These are phyloP conservation scores for Oryza australiensis DNA, from an alignment of 176 grass and related monocot species.

Conservation along the genomic window DNA sequence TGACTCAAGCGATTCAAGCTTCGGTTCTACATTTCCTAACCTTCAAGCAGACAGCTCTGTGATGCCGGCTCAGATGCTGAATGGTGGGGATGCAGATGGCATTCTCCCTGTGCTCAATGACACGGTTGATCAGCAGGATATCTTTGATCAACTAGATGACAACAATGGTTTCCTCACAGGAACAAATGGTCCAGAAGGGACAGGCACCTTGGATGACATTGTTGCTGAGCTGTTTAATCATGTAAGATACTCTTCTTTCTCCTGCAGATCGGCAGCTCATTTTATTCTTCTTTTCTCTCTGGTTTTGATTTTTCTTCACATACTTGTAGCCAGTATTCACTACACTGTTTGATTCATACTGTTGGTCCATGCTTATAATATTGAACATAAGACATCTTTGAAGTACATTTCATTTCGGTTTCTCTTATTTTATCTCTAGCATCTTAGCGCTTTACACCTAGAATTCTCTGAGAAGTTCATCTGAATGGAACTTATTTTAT, in stretches of 20 bases:
- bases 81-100: neutral
- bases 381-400: neutral
- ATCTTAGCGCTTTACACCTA: neutral
- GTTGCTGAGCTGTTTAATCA: neutral
- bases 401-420: neutral
- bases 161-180: neutral
- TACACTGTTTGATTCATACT: neutral
- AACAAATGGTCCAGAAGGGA: neutral
- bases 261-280: neutral
- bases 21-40: slow-evolving; percentile 15
- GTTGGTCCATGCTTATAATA: neutral
- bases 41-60: neutral
- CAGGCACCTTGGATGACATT: neutral
- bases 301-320: neutral
- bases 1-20: slow-evolving; percentile 21
- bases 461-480: neutral
- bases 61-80: neutral
- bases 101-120: slow-evolving; percentile 4
- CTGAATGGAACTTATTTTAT: slow-evolving; percentile 2
- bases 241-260: slow-evolving; percentile 25
- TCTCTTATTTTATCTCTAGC: neutral
- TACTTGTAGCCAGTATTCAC: neutral
- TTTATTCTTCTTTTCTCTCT: neutral
- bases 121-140: neutral
- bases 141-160: neutral